Percentiles rank a stretch among this genome's conserved stretches.
phyloP scores from a whole-genome alignment of 192 early-diverging fungal genomes.

The Allomyces javanicus region DNA sequence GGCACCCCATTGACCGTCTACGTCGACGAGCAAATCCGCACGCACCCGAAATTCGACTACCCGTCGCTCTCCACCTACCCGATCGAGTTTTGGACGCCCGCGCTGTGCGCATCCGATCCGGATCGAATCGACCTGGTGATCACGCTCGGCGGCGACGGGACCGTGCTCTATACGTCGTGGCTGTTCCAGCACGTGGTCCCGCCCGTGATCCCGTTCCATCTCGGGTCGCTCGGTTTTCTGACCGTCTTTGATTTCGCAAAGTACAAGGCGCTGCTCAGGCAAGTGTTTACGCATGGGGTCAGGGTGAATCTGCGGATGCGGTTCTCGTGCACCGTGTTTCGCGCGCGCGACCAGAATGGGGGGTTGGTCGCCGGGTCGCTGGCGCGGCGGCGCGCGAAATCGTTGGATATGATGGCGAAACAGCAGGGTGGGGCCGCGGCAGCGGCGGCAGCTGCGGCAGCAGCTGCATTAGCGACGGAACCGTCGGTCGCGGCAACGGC shows the following conservation, averaged over 20 bases:
- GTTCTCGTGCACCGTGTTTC: slow-evolving; percentile 75
- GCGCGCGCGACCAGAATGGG: slow-evolving; percentile 7
- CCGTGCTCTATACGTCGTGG: slow-evolving; percentile 82
- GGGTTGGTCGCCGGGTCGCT: not conserved
- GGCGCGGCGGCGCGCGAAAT: not conserved
- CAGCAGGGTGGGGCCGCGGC: too few relatives aligned
- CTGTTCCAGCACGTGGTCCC: slow-evolving; percentile 71
- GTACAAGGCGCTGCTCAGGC: slow-evolving; percentile 30
- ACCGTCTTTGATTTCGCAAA: slow-evolving; percentile 64
- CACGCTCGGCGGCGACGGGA: slow-evolving; percentile 92
- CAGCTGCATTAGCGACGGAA: too few relatives aligned
- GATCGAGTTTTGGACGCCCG: slow-evolving; percentile 52
- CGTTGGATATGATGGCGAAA: slow-evolving; percentile 1
- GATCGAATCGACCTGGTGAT: slow-evolving; percentile 73
- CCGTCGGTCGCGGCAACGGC: slow-evolving; percentile 1
- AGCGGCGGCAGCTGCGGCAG: too few relatives aligned
- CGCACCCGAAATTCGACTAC: slow-evolving; percentile 33
- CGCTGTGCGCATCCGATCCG: slow-evolving; percentile 41
- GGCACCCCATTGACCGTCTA: slow-evolving; percentile 16
- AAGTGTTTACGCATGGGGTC: slow-evolving; percentile 44
- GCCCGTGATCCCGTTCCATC: slow-evolving; percentile 79
- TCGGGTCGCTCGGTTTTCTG: slow-evolving; percentile 87
- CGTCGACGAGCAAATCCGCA: slow-evolving; percentile 42
- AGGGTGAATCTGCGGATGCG: slow-evolving; percentile 78
- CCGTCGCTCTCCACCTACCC: slow-evolving; percentile 19